Percentiles rank a stretch among this genome's conserved stretches.
These are phyloP conservation scores for Hygrocybe coccinea DNA, from an alignment of 768 basidiomycete genomes.

Conservation along the genomic window DNA sequence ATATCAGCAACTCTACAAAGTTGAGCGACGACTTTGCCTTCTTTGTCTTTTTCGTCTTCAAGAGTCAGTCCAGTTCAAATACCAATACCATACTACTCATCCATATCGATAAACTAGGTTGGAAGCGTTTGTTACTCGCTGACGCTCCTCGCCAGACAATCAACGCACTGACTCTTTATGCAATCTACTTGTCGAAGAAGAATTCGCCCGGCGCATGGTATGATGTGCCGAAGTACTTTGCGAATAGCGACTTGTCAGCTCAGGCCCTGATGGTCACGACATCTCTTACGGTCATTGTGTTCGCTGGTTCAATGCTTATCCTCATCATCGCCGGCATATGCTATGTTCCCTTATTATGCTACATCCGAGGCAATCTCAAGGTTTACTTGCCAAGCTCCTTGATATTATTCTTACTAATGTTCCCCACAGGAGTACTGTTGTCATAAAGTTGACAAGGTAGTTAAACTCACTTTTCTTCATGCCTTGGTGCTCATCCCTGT, in stretches of 20 bases:
- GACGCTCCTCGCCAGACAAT: slow-evolving; percentile 97
- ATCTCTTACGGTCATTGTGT: slow-evolving; percentile 85
- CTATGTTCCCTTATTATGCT: slow-evolving; percentile 91
- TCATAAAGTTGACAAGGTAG: slow-evolving; percentile 96
- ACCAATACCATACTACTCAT: neutral
- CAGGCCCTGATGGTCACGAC: slow-evolving; percentile 84
- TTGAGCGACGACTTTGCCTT: slow-evolving; percentile 97
- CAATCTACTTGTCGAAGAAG: slow-evolving; percentile 66
- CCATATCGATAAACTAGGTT: slow-evolving; percentile 24
- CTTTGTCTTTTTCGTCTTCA: slow-evolving; percentile 99
- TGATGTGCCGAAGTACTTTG: slow-evolving; percentile 74
- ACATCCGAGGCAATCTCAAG: slow-evolving; percentile 97
- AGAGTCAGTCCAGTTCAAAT: slow-evolving; percentile 54
- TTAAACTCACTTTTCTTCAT: neutral
- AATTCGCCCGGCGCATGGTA: slow-evolving; percentile 51
- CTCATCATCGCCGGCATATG: slow-evolving; percentile 79
- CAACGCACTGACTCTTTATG: slow-evolving; percentile 95
- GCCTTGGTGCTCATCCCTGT: slow-evolving; percentile 12
- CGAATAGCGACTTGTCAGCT: slow-evolving; percentile 67
- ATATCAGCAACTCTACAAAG: slow-evolving; percentile 94
- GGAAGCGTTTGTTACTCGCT: slow-evolving; percentile 58
- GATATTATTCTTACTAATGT: slow-evolving; percentile 2
- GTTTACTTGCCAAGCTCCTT: slow-evolving; percentile 32
- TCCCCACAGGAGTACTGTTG: slow-evolving; percentile 84
- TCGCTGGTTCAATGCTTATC: slow-evolving; percentile 75